Conservation (phyloP, 495 filamentous ascomycete species). For the Aspergillus sclerotioniger region DNA sequence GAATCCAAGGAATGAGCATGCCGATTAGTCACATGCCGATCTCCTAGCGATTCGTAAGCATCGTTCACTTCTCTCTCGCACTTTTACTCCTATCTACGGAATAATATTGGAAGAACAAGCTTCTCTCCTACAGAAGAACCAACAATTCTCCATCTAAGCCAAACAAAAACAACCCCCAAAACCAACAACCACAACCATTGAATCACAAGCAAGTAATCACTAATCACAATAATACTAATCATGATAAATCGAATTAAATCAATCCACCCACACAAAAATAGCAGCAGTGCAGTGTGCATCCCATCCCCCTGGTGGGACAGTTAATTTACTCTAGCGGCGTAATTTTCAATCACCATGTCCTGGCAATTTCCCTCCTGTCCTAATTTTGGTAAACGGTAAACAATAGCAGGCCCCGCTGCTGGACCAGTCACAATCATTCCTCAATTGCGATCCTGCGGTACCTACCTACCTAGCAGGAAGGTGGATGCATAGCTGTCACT, state of each 20-base stretch:
- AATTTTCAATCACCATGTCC: neutral
- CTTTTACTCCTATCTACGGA: no score
- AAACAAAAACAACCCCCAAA: no score
- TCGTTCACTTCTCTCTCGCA: no score
- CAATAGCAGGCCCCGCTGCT: neutral
- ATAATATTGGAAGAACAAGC: no score
- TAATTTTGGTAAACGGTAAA: constrained; percentile 3
- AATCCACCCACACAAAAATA: constrained; percentile 5
- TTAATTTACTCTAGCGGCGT: constrained; percentile 2
- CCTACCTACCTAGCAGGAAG: no score
- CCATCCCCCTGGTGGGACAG: neutral
- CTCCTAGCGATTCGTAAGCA: neutral
- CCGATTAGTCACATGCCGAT: constrained; percentile 10
- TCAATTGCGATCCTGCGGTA: neutral
- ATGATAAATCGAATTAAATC: no score
- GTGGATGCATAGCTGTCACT: no score
- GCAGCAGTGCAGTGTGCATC: constrained; percentile 1
- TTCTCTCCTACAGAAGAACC: no score
- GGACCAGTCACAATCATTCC: neutral
- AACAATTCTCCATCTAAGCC: no score
- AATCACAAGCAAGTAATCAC: neutral
- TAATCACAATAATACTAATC: neutral
- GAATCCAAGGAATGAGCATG: neutral
- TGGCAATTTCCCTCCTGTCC: neutral
- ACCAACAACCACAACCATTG: no score